A percentile compares a stretch with the other conserved stretches of the same genome.
Evolutionary conservation across 495 filamentous ascomycete genomes (phyloP).

Genomic region (Penicillium robsamsonii): DNA sequence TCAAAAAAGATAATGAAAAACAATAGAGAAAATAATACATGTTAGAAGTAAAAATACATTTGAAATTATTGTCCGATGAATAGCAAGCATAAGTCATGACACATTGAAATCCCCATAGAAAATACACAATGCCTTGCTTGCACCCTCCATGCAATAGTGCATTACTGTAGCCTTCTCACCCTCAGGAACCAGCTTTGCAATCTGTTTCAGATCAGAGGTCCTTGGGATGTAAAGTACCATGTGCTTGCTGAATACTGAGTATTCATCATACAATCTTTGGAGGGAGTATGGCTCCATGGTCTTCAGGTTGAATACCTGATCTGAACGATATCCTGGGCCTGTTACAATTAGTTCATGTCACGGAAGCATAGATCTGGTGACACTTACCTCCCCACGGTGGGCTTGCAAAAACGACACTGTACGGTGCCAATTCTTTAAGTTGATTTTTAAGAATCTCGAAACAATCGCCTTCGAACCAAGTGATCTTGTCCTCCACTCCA

Average conservation of each 20-base stretch:
- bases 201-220: slow-evolving; percentile 80
- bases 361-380: neutral
- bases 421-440: slow-evolving; percentile 47
- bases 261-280: slow-evolving; percentile 57
- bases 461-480: slow-evolving; percentile 80
- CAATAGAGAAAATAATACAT: neutral
- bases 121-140: slow-evolving; percentile 73
- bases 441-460: slow-evolving; percentile 59
- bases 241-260: slow-evolving; percentile 48
- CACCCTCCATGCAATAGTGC: slow-evolving; percentile 89
- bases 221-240: slow-evolving; percentile 82
- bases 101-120: slow-evolving; percentile 51
- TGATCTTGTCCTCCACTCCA: slow-evolving; percentile 75
- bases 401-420: slow-evolving; percentile 78
- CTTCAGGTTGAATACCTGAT: slow-evolving; percentile 77
- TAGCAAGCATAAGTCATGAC: slow-evolving; percentile 12
- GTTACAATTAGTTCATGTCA: slow-evolving; percentile 11
- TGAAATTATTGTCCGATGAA: neutral
- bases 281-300: slow-evolving; percentile 87
- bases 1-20: neutral
- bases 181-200: slow-evolving; percentile 61
- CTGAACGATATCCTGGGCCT: slow-evolving; percentile 75
- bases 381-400: slow-evolving; percentile 87
- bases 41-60: neutral
- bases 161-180: slow-evolving; percentile 62